These are phyloP conservation scores for Colletotrichum sp. DNA, from an alignment of 2,329 filamentous ascomycete genomes.

Conservation along the genomic window DNA sequence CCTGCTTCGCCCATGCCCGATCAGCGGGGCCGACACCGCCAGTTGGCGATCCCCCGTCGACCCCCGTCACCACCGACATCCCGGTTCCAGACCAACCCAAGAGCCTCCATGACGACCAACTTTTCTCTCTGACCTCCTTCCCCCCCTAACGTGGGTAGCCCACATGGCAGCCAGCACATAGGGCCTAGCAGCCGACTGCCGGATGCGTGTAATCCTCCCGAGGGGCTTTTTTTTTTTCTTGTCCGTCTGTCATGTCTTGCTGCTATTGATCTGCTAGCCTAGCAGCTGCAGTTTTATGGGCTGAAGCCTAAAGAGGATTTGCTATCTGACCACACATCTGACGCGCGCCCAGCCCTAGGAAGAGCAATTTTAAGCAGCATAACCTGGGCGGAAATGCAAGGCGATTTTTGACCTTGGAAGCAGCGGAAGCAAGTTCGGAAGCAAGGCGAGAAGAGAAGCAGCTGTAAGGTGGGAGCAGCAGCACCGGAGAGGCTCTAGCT, in stretches of 20 bases:
- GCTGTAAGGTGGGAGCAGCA: neutral
- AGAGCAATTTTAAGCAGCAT: neutral
- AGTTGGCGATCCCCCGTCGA: neutral
- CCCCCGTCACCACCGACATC: constrained; percentile 4
- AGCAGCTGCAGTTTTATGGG: neutral
- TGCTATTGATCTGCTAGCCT: neutral
- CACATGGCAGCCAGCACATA: neutral
- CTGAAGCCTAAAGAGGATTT: neutral
- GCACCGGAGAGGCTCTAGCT: neutral
- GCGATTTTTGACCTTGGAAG: neutral
- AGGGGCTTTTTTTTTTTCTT: neutral
- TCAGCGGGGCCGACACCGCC: constrained; percentile 11
- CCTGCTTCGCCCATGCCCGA: neutral
- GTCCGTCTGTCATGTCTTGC: neutral
- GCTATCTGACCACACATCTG: constrained; percentile 13
- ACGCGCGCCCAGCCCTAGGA: constrained; percentile 13
- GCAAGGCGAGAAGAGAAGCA: neutral
- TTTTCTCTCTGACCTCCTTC: neutral
- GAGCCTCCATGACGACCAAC: constrained; percentile 4
- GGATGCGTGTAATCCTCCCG: neutral
- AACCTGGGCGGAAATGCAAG: neutral
- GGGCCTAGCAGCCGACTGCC: neutral
- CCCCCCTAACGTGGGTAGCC: neutral
- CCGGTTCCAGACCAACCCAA: neutral
- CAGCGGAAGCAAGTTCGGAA: neutral